Conservation (phyloP, 192 early-diverging fungal species). For the Rhizophagus clarus region DNA sequence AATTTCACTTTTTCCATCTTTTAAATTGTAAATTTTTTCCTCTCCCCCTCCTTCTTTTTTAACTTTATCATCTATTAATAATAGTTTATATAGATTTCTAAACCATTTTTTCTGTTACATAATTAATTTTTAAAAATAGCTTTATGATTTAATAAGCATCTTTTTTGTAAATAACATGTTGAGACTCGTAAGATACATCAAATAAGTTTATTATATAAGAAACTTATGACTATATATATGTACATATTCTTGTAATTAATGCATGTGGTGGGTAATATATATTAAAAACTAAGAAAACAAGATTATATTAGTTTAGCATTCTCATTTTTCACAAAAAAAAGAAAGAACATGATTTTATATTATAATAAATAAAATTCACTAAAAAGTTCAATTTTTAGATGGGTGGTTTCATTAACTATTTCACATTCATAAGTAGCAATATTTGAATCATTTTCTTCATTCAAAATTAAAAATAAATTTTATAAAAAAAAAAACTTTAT, state of each 20-base stretch:
- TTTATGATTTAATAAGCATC: not conserved
- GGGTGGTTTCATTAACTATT: slow-evolving; percentile 84
- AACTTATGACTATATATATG: not conserved
- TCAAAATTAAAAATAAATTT: slow-evolving; percentile 39
- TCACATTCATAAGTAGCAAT: slow-evolving; percentile 90
- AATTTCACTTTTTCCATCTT: not conserved
- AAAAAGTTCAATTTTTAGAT: slow-evolving; percentile 95
- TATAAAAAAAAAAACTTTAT: too few species aligned
- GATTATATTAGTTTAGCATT: not conserved
- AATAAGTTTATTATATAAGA: not conserved
- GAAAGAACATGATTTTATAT: too few species aligned
- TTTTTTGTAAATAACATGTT: not conserved
- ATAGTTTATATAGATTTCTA: not conserved
- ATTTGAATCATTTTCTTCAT: slow-evolving; percentile 96
- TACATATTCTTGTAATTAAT: not conserved
- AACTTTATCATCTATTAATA: not conserved
- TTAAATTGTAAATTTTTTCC: not conserved
- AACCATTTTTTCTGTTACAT: not conserved
- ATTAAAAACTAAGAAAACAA: not conserved
- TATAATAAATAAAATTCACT: too few species aligned
- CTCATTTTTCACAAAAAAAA: not conserved
- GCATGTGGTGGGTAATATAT: not conserved
- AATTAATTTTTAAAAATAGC: not conserved
- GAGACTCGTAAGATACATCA: not conserved
- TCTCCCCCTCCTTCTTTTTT: not conserved